Evolutionary conservation across 2,329 filamentous ascomycete genomes (phyloP).

Genomic region (Cordyceps farinosa): DNA sequence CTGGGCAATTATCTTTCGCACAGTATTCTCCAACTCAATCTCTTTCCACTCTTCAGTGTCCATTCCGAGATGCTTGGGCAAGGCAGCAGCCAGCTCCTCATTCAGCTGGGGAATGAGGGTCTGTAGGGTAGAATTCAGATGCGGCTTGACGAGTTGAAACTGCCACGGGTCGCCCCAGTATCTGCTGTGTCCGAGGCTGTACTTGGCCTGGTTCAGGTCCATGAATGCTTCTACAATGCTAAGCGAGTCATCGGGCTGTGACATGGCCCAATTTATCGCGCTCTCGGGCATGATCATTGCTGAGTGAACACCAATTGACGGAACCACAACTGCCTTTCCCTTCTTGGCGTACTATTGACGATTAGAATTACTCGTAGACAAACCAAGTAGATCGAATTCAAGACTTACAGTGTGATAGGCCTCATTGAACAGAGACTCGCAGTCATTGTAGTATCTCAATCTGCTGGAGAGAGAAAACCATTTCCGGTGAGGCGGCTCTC

Average conservation of each 20-base stretch:
- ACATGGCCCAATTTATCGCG: slow-evolving; percentile 37
- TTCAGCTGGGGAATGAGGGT: slow-evolving; percentile 32
- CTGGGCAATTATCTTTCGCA: neutral
- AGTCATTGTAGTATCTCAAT: slow-evolving; percentile 29
- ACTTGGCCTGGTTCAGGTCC: slow-evolving; percentile 36
- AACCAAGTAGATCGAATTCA: neutral
- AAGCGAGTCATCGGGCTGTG: slow-evolving; percentile 38
- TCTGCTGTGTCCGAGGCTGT: slow-evolving; percentile 35
- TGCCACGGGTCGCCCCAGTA: slow-evolving; percentile 36
- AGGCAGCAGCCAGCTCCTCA: slow-evolving; percentile 25
- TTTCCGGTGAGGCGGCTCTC: neutral
- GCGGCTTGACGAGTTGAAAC: slow-evolving; percentile 33
- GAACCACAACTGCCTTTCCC: slow-evolving; percentile 39
- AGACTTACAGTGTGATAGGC: slow-evolving; percentile 30
- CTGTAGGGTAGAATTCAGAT: slow-evolving; percentile 34
- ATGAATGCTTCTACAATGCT: slow-evolving; percentile 34
- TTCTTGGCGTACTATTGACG: slow-evolving; percentile 38
- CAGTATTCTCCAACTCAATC: neutral
- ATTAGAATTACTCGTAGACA: too few species aligned
- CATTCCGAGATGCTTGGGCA: neutral
- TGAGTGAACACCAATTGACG: slow-evolving; percentile 34
- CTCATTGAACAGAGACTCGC: slow-evolving; percentile 28
- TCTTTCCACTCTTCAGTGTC: neutral
- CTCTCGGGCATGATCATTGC: slow-evolving; percentile 34
- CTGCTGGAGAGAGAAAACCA: neutral